Base-by-base conservation (phyloP, 306 rosid species). In the Trifolium subterraneum region DNA sequence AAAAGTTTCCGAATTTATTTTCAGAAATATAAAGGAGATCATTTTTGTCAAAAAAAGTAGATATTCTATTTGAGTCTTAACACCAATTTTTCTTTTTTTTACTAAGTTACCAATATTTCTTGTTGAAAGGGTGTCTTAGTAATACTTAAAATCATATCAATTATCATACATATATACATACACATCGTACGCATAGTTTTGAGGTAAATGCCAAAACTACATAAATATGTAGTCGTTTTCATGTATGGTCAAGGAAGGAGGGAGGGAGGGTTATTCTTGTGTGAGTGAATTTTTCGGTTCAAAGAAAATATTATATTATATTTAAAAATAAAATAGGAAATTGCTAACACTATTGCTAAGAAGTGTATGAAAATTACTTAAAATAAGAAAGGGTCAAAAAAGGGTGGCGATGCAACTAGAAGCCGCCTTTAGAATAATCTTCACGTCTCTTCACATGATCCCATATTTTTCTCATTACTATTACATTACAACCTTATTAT, bases 341-440 rank as follows among this genome's bases (percentile, higher is more conserved):
- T 42, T 68, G 39, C 39, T 15, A 44, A 68, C 45, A 12, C 31
- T 20, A 64, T n/a, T 10, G 15, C 12, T 42, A 19, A 59, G 35
- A 23, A 23, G 76, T 7, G 25, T 11, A 70, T 20, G 66, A 25
- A 44, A 36, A 42, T 14, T 45, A 38, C 65, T 33, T 10, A 62
- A 54, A 79, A 70, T 48, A 63, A 16, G 63, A 39, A 55, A 23
- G 23, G 54, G 89, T 87, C 89, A 85, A 85, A 47, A 83, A 81
- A 65, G 68, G 84, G 84, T 54, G 87, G 86, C 73, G 61, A 51
- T 18, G 67, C 48, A 60, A 13, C 47, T 45, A 68, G 58, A 55
- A 62, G 73, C 78, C 73, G 45, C 64, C 70, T 22, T 29, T 59
- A 25, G 64, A 78, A 79, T 72, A 23, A 64, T 71, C 67, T 16